These are phyloP conservation scores for Oryza rufipogon DNA, from an alignment of 176 grass and related monocot species.

Conservation along the genomic window DNA sequence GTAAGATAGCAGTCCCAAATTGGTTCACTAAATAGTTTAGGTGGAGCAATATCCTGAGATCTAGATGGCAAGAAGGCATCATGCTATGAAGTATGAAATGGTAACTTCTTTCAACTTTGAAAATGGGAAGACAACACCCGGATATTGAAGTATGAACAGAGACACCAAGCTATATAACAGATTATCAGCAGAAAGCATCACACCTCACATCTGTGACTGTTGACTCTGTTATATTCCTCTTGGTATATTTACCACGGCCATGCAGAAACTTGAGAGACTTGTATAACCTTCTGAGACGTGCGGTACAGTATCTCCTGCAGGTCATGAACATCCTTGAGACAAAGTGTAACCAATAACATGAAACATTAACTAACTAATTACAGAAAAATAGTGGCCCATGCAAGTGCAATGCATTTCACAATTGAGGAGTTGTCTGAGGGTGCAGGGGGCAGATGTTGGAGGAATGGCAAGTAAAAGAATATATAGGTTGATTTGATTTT, in stretches of 20 bases:
- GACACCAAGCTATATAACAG: background rate
- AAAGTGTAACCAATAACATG: conserved; percentile 26
- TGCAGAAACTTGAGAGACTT: conserved; percentile 94
- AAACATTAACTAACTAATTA: background rate
- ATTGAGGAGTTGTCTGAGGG: background rate
- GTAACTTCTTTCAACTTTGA: background rate
- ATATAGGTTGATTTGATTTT: background rate
- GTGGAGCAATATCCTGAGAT: background rate
- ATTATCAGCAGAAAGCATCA: conserved; percentile 30
- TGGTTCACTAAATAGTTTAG: conserved; percentile 4
- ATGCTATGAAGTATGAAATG: background rate
- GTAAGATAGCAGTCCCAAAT: background rate
- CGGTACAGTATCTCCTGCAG: conserved; percentile 89
- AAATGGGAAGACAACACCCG: background rate
- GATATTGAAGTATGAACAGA: background rate
- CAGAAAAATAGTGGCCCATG: background rate
- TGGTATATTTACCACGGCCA: conserved; percentile 89
- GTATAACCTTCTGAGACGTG: conserved; percentile 84
- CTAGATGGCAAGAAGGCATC: background rate
- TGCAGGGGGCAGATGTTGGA: background rate
- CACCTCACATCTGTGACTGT: conserved; percentile 93
- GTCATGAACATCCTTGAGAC: conserved; percentile 45
- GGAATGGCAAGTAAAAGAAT: background rate
- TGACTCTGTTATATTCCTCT: conserved; percentile 74
- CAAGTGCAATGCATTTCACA: background rate